phyloP scores from a whole-genome alignment of 2,329 filamentous ascomycete genomes.

The Cytospora paraplurivora region DNA sequence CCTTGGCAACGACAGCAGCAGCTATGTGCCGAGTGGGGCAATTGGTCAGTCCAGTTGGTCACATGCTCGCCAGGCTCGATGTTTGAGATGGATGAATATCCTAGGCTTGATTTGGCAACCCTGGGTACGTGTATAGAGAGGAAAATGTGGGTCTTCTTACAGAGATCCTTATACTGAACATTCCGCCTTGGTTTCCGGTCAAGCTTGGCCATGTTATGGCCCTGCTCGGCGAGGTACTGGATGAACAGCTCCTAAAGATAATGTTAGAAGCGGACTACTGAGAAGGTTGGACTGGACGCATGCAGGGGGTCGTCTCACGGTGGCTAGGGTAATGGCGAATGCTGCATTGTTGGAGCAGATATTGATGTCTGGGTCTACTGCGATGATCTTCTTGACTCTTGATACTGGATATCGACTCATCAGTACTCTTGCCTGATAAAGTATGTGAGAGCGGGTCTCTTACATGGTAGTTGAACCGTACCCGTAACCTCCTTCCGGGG shows the following conservation, averaged over 20 bases:
- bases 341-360: constrained; percentile 92
- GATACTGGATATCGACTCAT: constrained; percentile 65
- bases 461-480: constrained; percentile 81
- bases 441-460: constrained; percentile 40
- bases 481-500: constrained; percentile 82
- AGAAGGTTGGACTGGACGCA: neutral
- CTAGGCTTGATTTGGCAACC: neutral
- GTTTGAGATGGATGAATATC: constrained; percentile 14
- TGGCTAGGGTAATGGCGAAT: constrained; percentile 90
- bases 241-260: constrained; percentile 87
- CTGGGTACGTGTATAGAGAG: neutral
- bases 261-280: neutral
- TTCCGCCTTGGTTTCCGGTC: constrained; percentile 91
- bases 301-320: constrained; percentile 52
- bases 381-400: constrained; percentile 93
- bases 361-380: constrained; percentile 80
- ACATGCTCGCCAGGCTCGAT: neutral
- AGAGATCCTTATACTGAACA: constrained; percentile 93
- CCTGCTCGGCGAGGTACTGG: constrained; percentile 83
- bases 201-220: constrained; percentile 83
- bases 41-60: constrained; percentile 19
- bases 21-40: constrained; percentile 51
- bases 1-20: constrained; percentile 80
- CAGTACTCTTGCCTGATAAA: neutral
- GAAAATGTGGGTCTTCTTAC: constrained; percentile 48